A percentile compares a stretch with the other conserved stretches of the same genome.
phyloP scores from a whole-genome alignment of 352 stramenopile species.

The Phytophthora aleatoria region DNA sequence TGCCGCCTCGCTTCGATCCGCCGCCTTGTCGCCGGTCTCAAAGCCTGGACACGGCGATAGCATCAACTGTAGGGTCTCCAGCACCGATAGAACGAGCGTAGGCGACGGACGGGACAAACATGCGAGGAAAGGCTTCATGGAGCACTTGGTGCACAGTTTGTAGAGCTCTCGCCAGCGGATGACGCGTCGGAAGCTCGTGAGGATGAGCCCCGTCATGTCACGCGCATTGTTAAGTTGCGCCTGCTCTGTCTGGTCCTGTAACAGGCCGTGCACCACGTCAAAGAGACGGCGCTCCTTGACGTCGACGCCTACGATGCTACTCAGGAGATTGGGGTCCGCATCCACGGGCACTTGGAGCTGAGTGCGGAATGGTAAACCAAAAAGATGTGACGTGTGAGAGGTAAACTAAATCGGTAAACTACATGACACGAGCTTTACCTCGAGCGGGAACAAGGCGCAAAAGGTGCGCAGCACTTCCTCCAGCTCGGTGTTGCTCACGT shows the following conservation, averaged over 20 bases:
- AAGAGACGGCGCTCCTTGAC: constrained; percentile 84
- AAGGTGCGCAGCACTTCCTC: constrained; percentile 72
- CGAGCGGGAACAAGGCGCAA: constrained; percentile 74
- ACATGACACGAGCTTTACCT: constrained; percentile 35
- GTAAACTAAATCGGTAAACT: constrained; percentile 3
- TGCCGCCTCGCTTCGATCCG: constrained; percentile 72
- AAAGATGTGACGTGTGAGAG: constrained; percentile 14
- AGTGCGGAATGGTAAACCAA: constrained; percentile 5
- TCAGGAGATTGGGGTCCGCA: constrained; percentile 36
- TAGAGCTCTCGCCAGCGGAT: constrained; percentile 85
- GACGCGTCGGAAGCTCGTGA: constrained; percentile 75
- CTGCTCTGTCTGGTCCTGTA: constrained; percentile 69
- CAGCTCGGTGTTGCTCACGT: constrained; percentile 48
- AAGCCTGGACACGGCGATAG: constrained; percentile 56
- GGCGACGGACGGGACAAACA: constrained; percentile 63
- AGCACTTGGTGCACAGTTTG: constrained; percentile 79
- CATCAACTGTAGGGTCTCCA: constrained; percentile 72
- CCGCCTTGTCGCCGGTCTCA: constrained; percentile 59
- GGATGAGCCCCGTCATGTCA: constrained; percentile 67
- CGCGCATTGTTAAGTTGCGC: constrained; percentile 56
- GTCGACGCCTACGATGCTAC: constrained; percentile 43
- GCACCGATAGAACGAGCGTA: constrained; percentile 52
- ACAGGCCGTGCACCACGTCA: constrained; percentile 67
- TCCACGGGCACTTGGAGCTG: constrained; percentile 26
- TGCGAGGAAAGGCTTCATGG: constrained; percentile 80